A percentile compares a stretch with the other conserved stretches of the same genome.
Evolutionary conservation across 2,329 filamentous ascomycete species (phyloP).

Genomic region (Botryotinia narcissicola): DNA sequence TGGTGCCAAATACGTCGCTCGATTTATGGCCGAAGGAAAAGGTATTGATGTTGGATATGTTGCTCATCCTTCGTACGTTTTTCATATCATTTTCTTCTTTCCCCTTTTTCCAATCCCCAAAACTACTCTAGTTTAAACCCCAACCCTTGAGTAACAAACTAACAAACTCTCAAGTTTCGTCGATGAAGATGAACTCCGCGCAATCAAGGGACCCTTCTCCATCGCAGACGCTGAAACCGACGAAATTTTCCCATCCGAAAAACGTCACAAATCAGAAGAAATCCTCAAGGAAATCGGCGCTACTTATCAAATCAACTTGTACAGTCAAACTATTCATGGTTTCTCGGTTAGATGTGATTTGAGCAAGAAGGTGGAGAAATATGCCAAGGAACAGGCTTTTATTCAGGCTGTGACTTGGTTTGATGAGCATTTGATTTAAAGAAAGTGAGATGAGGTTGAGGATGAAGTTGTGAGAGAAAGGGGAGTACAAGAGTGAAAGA

Average conservation of each 20-base stretch:
- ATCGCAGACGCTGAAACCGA: constrained; percentile 59
- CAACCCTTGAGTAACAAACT: neutral
- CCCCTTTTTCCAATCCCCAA: neutral
- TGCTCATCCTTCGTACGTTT: constrained; percentile 64
- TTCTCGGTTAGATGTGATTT: constrained; percentile 68
- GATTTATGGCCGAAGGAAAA: constrained; percentile 59
- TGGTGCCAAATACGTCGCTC: constrained; percentile 68
- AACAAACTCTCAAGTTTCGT: constrained; percentile 51
- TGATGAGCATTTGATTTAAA: constrained; percentile 52
- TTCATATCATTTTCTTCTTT: neutral
- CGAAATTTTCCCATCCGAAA: constrained; percentile 61
- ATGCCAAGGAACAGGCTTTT: constrained; percentile 79
- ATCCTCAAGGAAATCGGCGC: constrained; percentile 55
- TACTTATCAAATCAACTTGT: constrained; percentile 70
- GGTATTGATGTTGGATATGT: constrained; percentile 67
- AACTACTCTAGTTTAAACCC: neutral
- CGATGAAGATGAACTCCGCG: constrained; percentile 60
- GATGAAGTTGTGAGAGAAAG: no score
- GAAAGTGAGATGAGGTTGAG: neutral
- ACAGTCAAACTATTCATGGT: constrained; percentile 68
- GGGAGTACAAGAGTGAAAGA: neutral
- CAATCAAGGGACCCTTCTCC: constrained; percentile 64
- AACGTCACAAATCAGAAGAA: constrained; percentile 63
- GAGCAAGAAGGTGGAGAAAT: constrained; percentile 56
- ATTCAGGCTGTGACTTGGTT: constrained; percentile 77